These are phyloP conservation scores for Phytopythium aichiense DNA, from an alignment of 352 stramenopile genomes.

Conservation along the genomic window DNA sequence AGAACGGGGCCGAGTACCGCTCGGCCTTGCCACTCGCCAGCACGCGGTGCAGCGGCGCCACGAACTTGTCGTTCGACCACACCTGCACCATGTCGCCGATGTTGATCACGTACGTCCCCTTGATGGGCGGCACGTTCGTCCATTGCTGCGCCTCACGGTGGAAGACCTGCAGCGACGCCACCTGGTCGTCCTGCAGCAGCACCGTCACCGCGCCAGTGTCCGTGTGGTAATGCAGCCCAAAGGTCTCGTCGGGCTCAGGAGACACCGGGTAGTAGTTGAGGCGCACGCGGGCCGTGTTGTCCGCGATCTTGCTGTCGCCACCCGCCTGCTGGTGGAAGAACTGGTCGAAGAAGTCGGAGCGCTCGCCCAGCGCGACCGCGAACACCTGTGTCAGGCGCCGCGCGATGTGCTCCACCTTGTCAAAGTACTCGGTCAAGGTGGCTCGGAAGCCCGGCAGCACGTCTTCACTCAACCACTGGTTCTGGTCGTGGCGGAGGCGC, in stretches of 20 bases:
- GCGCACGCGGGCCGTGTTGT: constrained; percentile 87
- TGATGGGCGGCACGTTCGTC: constrained; percentile 38
- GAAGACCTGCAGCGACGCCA: constrained; percentile 52
- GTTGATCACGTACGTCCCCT: constrained; percentile 56
- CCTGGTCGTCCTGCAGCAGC: constrained; percentile 54
- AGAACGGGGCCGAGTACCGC: constrained; percentile 57
- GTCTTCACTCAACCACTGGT: constrained; percentile 67
- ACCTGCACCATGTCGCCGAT: constrained; percentile 60
- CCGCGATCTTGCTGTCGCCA: constrained; percentile 2
- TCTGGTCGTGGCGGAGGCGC: constrained; percentile 79
- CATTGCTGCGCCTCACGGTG: constrained; percentile 45
- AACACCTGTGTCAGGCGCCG: constrained; percentile 53
- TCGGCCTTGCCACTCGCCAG: constrained; percentile 29
- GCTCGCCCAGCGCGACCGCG: constrained; percentile 44
- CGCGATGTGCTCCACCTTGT: constrained; percentile 50
- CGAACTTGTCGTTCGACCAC: constrained; percentile 51
- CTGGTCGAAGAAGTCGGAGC: constrained; percentile 45
- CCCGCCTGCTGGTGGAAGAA: constrained; percentile 30
- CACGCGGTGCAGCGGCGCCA: constrained; percentile 48
- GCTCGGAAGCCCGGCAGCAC: constrained; percentile 50
- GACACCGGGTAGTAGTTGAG: constrained; percentile 89
- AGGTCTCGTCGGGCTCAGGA: constrained; percentile 31
- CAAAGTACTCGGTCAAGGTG: constrained; percentile 38
- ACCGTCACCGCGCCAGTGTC: constrained; percentile 53
- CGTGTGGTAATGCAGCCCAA: constrained; percentile 58